These are phyloP conservation scores for Fraxinus americana DNA, from an alignment of 257 asterid species.

Conservation along the genomic window DNA sequence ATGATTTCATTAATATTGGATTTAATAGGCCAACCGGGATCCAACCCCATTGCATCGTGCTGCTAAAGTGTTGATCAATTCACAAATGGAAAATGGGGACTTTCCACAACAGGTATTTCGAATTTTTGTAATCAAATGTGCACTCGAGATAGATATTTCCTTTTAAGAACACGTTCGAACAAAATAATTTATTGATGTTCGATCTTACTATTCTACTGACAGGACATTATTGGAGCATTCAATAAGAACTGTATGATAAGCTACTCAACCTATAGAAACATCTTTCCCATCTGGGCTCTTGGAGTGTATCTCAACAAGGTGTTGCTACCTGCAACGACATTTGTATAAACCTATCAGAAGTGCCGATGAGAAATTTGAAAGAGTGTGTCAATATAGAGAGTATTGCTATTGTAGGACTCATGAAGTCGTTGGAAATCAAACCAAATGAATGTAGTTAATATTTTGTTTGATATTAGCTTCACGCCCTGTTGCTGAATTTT, in stretches of 20 bases:
- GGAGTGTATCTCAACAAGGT: constrained; percentile 72
- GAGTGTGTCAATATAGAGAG: neutral
- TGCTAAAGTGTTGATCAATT: constrained; percentile 58
- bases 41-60: constrained; percentile 63
- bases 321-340: constrained; percentile 20
- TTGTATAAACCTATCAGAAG: neutral
- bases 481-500: no score
- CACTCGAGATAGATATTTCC: neutral
- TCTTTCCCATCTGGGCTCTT: constrained; percentile 85
- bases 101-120: constrained; percentile 74
- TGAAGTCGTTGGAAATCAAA: no score
- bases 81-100: constrained; percentile 75
- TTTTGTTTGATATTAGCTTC: no score
- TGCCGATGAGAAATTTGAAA: neutral
- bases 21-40: constrained; percentile 53
- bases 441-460: no score
- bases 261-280: constrained; percentile 65
- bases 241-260: constrained; percentile 71
- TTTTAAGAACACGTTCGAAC: neutral
- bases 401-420: neutral
- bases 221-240: constrained; percentile 79
- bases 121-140: neutral
- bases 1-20: constrained; percentile 2
- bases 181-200: neutral
- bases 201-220: constrained; percentile 7